A percentile compares a stretch with the other conserved stretches of the same genome.
Conservation (phyloP, 1,139 yeast genomes). For the Spathaspora jeffriesii region DNA sequence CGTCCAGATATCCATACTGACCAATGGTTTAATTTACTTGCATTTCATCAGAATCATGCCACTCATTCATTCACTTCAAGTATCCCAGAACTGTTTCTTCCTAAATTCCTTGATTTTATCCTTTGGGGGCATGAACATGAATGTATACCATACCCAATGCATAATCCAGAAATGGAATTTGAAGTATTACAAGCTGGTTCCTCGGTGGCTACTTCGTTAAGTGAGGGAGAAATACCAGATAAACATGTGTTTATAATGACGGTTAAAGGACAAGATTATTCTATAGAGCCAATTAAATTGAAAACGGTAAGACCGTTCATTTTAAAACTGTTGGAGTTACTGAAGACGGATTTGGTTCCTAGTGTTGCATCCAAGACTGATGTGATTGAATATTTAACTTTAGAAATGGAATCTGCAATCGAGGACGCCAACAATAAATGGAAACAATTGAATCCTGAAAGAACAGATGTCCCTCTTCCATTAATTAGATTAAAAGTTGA, state of each 20-base stretch:
- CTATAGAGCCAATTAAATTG: conserved; percentile 64
- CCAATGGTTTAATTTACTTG: conserved; percentile 82
- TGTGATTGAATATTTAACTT: conserved; percentile 60
- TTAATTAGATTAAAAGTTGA: conserved; percentile 82
- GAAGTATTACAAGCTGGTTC: conserved; percentile 93
- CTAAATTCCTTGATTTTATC: conserved; percentile 76
- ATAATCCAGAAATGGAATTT: conserved; percentile 69
- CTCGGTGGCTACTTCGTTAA: conserved; percentile 87
- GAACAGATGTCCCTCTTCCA: conserved; percentile 59
- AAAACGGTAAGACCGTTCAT: conserved; percentile 83
- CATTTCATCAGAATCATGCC: conserved; percentile 90
- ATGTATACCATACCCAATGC: conserved; percentile 72
- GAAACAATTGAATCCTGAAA: conserved; percentile 35
- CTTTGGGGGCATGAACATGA: conserved; percentile 99
- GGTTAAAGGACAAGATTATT: conserved; percentile 59
- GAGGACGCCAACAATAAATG: conserved; percentile 56
- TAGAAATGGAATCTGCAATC: conserved; percentile 69
- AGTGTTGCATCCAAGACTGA: conserved; percentile 65
- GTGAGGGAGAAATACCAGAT: conserved; percentile 79
- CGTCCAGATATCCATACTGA: conserved; percentile 62
- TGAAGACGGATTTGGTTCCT: conserved; percentile 56
- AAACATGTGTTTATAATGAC: conserved; percentile 76
- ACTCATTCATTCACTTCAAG: conserved; percentile 82
- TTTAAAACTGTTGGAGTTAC: conserved; percentile 63
- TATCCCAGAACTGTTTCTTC: conserved; percentile 83